phyloP scores from a whole-genome alignment of 352 stramenopile genomes.

The Phytophthora agathidicida region DNA sequence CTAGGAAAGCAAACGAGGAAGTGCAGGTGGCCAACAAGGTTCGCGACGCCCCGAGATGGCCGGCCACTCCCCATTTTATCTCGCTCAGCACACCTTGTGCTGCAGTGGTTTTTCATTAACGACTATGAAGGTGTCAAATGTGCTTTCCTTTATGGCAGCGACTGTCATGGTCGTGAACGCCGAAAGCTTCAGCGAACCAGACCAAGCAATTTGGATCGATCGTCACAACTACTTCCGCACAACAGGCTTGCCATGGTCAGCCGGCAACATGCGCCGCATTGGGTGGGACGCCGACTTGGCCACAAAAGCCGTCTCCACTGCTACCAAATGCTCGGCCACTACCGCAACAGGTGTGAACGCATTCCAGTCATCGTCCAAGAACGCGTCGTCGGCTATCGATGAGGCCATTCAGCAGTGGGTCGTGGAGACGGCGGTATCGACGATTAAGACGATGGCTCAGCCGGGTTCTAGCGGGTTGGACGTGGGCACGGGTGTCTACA shows the following conservation, averaged over 20 bases:
- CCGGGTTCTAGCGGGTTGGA: constrained; percentile 43
- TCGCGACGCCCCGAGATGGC: constrained; percentile 6
- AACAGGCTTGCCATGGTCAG: constrained; percentile 63
- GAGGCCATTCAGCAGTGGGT: constrained; percentile 61
- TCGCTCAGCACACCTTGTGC: constrained; percentile 3
- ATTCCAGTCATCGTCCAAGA: constrained; percentile 33
- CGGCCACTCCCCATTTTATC: constrained; percentile 17
- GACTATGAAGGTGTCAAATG: constrained; percentile 27
- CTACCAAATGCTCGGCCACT: constrained; percentile 39
- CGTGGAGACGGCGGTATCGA: constrained; percentile 46
- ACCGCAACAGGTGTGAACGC: constrained; percentile 50
- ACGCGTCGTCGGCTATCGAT: constrained; percentile 40
- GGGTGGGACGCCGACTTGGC: constrained; percentile 60
- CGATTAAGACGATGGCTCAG: constrained; percentile 46
- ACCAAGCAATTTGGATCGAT: constrained; percentile 71
- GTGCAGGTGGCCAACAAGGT: background rate
- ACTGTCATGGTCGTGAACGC: constrained; percentile 9
- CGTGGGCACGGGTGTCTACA: constrained; percentile 65
- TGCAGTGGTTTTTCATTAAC: background rate
- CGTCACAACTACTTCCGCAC: constrained; percentile 80
- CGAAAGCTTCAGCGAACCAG: constrained; percentile 27
- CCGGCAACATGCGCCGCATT: constrained; percentile 64
- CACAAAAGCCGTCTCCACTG: constrained; percentile 37
- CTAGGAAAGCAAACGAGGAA: constrained; percentile 26
- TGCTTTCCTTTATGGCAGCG: constrained; percentile 9